Conservation (phyloP, 768 basidiomycete species). For the Hygrocybe coccinea region DNA sequence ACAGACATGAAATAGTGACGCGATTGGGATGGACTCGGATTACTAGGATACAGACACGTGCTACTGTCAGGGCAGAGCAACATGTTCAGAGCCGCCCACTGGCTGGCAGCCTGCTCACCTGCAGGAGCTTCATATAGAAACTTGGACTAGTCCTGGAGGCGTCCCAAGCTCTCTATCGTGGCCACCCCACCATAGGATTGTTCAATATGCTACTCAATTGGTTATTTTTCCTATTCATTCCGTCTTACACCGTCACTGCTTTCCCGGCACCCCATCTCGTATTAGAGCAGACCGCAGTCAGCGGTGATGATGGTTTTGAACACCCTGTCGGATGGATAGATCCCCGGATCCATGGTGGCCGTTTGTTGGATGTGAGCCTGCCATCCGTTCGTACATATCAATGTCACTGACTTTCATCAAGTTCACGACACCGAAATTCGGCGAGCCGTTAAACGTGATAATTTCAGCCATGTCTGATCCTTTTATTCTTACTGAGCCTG, state of each 20-base stretch:
- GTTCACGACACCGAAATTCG: conserved; percentile 61
- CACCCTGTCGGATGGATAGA: conserved; percentile 46
- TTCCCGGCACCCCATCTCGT: not conserved
- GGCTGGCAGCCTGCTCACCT: not conserved
- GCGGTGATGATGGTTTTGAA: not conserved
- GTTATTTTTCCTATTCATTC: not conserved
- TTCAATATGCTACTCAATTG: not conserved
- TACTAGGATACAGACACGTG: too few relatives aligned
- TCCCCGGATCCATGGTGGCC: conserved; percentile 68
- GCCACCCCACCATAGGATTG: not conserved
- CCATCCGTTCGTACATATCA: not conserved
- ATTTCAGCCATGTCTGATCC: conserved; percentile 78
- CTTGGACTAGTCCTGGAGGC: not conserved
- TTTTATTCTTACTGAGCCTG: conserved; percentile 67
- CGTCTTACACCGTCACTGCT: not conserved
- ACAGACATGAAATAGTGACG: conserved; percentile 16
- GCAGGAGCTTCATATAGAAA: conserved; percentile 5
- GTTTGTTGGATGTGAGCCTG: conserved; percentile 64
- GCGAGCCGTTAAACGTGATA: conserved; percentile 83
- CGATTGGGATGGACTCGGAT: too few relatives aligned
- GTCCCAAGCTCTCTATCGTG: not conserved
- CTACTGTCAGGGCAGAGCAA: too few relatives aligned
- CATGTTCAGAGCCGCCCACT: not conserved
- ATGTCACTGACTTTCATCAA: conserved; percentile 23
- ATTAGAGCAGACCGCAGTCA: not conserved